A percentile compares a stretch with the other conserved stretches of the same genome.
phyloP scores from a whole-genome alignment of 2,329 filamentous ascomycete genomes.

The Fonsecaea monophora region DNA sequence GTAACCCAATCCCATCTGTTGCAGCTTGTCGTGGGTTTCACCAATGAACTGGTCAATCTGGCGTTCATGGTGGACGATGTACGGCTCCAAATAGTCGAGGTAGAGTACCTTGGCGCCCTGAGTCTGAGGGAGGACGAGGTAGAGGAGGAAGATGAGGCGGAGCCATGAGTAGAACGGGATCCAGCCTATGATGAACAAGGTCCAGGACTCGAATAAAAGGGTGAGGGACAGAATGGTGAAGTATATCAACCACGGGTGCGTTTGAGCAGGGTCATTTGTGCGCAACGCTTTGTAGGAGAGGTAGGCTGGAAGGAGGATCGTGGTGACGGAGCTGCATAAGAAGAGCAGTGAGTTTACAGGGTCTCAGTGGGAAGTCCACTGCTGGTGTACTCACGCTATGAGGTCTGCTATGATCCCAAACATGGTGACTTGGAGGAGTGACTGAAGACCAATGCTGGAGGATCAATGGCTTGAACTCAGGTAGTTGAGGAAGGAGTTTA shows the following conservation, averaged over 20 bases:
- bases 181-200: conserved; percentile 85
- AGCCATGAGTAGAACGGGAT: conserved; percentile 94
- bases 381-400: conserved; percentile 68
- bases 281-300: conserved; percentile 98
- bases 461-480: not conserved
- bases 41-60: conserved; percentile 92
- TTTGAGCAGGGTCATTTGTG: conserved; percentile 83
- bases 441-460: not conserved
- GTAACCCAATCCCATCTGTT: conserved; percentile 77
- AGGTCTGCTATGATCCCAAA: conserved; percentile 79
- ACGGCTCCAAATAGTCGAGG: conserved; percentile 83
- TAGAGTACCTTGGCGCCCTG: conserved; percentile 90
- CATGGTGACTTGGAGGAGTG: conserved; percentile 57
- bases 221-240: conserved; percentile 90
- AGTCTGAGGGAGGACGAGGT: conserved; percentile 96
- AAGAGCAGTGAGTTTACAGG: not conserved
- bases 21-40: conserved; percentile 77
- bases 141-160: conserved; percentile 84
- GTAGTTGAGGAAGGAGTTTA: conserved; percentile 1
- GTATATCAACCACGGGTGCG: conserved; percentile 99
- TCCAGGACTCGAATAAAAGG: conserved; percentile 84
- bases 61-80: conserved; percentile 82
- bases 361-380: conserved; percentile 5
- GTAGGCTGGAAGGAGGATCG: conserved; percentile 93
- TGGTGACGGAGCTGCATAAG: conserved; percentile 73